Evolutionary conservation across 495 filamentous ascomycete species (phyloP).

Genomic region (Penicillium macrosclerotiorum): DNA sequence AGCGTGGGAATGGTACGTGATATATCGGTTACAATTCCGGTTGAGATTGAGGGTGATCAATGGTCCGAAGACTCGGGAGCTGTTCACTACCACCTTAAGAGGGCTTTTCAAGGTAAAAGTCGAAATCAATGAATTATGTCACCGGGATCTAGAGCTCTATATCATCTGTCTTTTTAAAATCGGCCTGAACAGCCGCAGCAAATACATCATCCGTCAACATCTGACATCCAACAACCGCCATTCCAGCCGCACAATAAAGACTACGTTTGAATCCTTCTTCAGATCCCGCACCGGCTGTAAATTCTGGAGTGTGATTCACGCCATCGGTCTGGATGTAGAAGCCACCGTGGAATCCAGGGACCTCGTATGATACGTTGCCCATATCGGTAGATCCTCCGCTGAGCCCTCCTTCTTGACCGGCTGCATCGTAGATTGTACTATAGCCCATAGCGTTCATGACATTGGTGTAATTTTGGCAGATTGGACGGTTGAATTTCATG

Average conservation of each 20-base stretch:
- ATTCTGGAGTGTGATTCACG: slow-evolving; percentile 55
- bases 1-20: too few relatives aligned
- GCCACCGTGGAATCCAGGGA: slow-evolving; percentile 57
- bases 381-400: slow-evolving; percentile 39
- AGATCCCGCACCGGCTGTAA: slow-evolving; percentile 51
- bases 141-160: not conserved
- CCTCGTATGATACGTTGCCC: slow-evolving; percentile 55
- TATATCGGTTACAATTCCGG: too few relatives aligned
- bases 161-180: slow-evolving; percentile 30
- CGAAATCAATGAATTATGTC: too few relatives aligned
- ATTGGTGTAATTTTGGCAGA: slow-evolving; percentile 51
- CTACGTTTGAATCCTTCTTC: slow-evolving; percentile 44
- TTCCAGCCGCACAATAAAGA: slow-evolving; percentile 52
- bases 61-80: too few relatives aligned
- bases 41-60: too few relatives aligned
- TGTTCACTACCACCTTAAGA: too few relatives aligned
- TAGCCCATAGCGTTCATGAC: slow-evolving; percentile 47
- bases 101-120: too few relatives aligned
- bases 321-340: slow-evolving; percentile 51
- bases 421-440: slow-evolving; percentile 39
- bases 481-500: slow-evolving; percentile 44
- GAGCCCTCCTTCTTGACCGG: slow-evolving; percentile 27
- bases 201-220: slow-evolving; percentile 48
- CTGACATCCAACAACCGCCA: slow-evolving; percentile 52
- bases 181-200: slow-evolving; percentile 33